Conservation (phyloP, 306 rosid genomes). For the Mimosa bimucronata region DNA sequence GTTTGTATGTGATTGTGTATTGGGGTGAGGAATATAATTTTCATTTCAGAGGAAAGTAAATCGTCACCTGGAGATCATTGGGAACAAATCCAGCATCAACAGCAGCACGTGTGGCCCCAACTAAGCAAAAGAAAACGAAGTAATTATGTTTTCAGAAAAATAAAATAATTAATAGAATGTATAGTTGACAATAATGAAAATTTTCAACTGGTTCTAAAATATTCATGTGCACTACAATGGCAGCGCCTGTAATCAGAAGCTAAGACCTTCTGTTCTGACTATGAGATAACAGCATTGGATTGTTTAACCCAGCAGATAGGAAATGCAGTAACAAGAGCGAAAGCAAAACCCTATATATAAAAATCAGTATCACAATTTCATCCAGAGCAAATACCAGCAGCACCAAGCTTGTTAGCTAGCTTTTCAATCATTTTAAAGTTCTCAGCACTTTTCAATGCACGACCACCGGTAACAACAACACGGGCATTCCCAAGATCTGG, state of each 20-base stretch:
- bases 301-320: slow-evolving; percentile 22
- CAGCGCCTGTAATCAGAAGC: background rate
- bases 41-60: slow-evolving; percentile 28
- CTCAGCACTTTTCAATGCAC: slow-evolving; percentile 84
- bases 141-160: slow-evolving; percentile 36
- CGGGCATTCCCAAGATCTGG: slow-evolving; percentile 97
- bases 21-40: background rate
- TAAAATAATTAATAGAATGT: background rate
- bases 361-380: slow-evolving; percentile 30
- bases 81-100: slow-evolving; percentile 97
- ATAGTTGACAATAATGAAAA: slow-evolving; percentile 14
- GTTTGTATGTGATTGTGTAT: slow-evolving; percentile 1
- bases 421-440: slow-evolving; percentile 93
- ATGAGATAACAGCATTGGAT: slow-evolving; percentile 19
- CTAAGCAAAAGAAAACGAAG: slow-evolving; percentile 51
- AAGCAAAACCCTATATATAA: slow-evolving; percentile 5
- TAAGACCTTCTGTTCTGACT: background rate
- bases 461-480: slow-evolving; percentile 85
- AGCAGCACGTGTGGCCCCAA: slow-evolving; percentile 98
- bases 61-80: slow-evolving; percentile 86
- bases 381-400: slow-evolving; percentile 64
- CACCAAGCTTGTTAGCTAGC: slow-evolving; percentile 88
- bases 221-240: background rate
- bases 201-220: background rate
- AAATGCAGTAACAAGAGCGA: slow-evolving; percentile 1